Conservation (phyloP, 179 eudicot species). For the Amaranthus tricolor region DNA sequence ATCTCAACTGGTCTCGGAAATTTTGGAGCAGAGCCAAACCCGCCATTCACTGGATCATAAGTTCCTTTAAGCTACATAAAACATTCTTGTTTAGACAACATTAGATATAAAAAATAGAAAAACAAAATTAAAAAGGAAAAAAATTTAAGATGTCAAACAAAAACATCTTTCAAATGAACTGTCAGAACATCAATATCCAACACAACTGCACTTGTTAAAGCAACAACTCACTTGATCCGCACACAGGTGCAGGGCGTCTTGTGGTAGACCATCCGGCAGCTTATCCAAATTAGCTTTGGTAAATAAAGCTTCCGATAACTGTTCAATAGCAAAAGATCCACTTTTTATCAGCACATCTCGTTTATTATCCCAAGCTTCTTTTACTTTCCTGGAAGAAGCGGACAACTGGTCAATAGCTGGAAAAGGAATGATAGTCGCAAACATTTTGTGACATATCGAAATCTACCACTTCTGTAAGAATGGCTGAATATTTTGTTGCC, state of each 20-base stretch:
- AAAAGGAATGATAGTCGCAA: slow-evolving; percentile 6
- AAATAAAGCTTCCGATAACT: slow-evolving; percentile 81
- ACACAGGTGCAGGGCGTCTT: slow-evolving; percentile 57
- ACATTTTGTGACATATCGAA: background rate
- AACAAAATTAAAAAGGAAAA: background rate
- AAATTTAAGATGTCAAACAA: slow-evolving; percentile 1
- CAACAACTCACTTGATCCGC: slow-evolving; percentile 58
- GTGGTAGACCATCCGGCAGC: slow-evolving; percentile 59
- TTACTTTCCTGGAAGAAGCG: slow-evolving; percentile 65
- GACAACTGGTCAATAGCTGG: background rate
- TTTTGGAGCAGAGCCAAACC: slow-evolving; percentile 90
- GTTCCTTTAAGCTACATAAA: slow-evolving; percentile 55
- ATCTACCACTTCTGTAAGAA: background rate
- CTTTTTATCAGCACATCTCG: slow-evolving; percentile 65
- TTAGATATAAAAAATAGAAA: background rate
- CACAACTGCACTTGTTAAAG: background rate
- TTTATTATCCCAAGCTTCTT: slow-evolving; percentile 88
- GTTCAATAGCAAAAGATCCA: slow-evolving; percentile 93
- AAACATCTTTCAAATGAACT: background rate
- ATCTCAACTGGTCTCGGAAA: slow-evolving; percentile 92
- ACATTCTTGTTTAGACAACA: background rate
- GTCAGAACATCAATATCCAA: background rate
- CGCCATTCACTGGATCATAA: slow-evolving; percentile 74
- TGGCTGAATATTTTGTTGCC: background rate
- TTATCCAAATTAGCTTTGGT: slow-evolving; percentile 56